phyloP scores from a whole-genome alignment of 139 green algal species.

The Pleodorina starrii region DNA sequence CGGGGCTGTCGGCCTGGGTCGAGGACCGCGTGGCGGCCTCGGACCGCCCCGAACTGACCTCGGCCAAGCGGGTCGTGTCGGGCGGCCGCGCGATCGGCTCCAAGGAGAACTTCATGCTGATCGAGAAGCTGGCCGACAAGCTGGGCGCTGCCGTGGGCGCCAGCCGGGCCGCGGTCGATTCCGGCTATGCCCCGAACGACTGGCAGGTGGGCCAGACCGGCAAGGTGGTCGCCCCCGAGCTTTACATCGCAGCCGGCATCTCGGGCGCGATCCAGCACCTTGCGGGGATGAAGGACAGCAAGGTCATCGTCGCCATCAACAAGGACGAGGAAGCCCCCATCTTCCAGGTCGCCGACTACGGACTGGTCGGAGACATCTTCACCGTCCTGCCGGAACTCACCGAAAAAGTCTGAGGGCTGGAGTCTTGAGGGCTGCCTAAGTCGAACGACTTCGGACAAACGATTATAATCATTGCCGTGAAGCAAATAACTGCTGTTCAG shows the following conservation, averaged over 20 bases:
- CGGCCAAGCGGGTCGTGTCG: conserved; percentile 78
- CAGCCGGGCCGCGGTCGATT: conserved; percentile 91
- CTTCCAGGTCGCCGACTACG: conserved; percentile 91
- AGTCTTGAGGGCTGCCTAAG: no score
- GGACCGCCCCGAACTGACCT: no score
- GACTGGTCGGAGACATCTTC: conserved; percentile 90
- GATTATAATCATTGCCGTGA: no score
- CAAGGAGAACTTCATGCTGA: conserved; percentile 84
- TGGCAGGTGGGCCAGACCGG: conserved; percentile 96
- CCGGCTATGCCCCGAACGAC: conserved; percentile 91
- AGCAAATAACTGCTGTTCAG: no score
- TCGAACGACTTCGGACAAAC: no score
- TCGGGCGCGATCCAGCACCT: conserved; percentile 96
- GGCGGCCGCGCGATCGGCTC: conserved; percentile 90
- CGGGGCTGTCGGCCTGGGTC: no score
- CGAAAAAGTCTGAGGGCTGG: conserved; percentile 64
- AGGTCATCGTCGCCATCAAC: conserved; percentile 95
- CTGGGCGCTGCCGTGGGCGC: conserved; percentile 92
- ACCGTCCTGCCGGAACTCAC: conserved; percentile 83
- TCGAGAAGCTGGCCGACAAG: conserved; percentile 88
- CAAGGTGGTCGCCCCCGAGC: conserved; percentile 95
- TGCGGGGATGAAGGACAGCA: conserved; percentile 88
- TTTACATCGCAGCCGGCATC: conserved; percentile 96
- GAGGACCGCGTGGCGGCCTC: no score
- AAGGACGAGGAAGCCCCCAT: conserved; percentile 90